Base-by-base conservation (phyloP, 495 filamentous ascomycete genomes). In the Pseudomonodictys pantanalensis region DNA sequence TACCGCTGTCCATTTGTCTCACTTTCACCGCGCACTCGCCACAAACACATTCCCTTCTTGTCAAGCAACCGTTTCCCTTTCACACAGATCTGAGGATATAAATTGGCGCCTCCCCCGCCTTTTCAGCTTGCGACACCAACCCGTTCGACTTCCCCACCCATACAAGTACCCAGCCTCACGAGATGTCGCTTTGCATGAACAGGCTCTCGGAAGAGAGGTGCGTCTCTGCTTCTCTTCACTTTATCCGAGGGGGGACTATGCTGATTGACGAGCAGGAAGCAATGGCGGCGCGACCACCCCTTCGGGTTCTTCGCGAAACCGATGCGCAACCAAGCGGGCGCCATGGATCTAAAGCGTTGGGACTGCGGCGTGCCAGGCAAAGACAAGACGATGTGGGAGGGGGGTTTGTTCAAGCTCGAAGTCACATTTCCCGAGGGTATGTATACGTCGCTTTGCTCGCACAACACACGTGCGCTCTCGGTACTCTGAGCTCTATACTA, bases 291-390 rank as follows among this genome's bases (percentile, higher is more conserved):
- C 58, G 95, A 99, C 67, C 93, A 99, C 65, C 93, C 93, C 0
- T 99, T 97, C 67, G 95, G 95, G 35, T 99, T 99, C 79, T 96
- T 86, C 72, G 93, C 93, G 24, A 87, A 91, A 64, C 93, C 95
- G 1, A 73, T 86, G 50, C 88, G 91, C 64, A 92, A 85, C 50
- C 66, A 83, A 6, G 80, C 90, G 55, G 92, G 91, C 18, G 84
- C 89, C 0, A 78, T 97, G 25, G 95, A 99, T 68, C 73, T 99
- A 44, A 97, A 97, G 82, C 79, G 83, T 41, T 99, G 93, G 93
- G 90, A 95, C 59, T 99, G 93, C 66, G 92, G 91, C 24, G 87
- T 99, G 25, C 93, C 93, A 2, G 93, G 95, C 64, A 97, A 95
- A 71, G 85, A 93, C 52, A 90, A 91, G 76, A 97, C 95, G 0